These are phyloP conservation scores for Neospermospora avenae DNA, from an alignment of 2,329 filamentous ascomycete genomes.

Conservation along the genomic window DNA sequence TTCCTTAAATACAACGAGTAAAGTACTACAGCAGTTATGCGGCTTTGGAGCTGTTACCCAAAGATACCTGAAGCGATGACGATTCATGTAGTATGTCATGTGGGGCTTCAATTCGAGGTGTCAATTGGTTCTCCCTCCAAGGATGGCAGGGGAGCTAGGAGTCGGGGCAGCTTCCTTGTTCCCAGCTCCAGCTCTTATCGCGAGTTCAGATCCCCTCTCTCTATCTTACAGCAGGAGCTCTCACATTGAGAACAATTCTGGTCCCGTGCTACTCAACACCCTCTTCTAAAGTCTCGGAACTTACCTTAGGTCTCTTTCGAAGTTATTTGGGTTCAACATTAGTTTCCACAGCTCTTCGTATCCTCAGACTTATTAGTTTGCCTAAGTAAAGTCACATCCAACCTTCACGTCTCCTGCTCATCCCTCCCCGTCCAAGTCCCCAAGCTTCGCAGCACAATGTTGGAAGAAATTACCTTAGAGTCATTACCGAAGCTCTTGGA, in stretches of 20 bases:
- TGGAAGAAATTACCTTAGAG: slow-evolving; percentile 53
- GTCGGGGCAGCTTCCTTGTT: not conserved
- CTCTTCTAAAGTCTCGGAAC: not conserved
- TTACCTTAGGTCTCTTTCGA: too few relatives aligned
- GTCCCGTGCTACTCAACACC: not conserved
- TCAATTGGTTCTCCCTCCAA: not conserved
- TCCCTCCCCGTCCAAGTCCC: not conserved
- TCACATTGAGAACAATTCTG: not conserved
- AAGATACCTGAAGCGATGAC: slow-evolving; percentile 7
- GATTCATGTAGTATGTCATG: slow-evolving; percentile 5
- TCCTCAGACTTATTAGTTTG: not conserved
- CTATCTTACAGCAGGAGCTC: not conserved
- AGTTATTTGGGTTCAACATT: too few relatives aligned
- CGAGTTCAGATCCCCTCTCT: not conserved
- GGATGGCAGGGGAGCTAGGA: slow-evolving; percentile 1
- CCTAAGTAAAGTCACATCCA: too few relatives aligned
- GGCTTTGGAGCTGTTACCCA: not conserved
- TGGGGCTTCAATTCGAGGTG: slow-evolving; percentile 1
- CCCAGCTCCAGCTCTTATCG: slow-evolving; percentile 13
- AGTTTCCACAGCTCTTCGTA: too few relatives aligned
- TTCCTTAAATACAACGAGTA: too few relatives aligned
- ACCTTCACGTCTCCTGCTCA: not conserved
- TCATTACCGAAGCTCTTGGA: slow-evolving; percentile 64
- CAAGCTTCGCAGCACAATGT: slow-evolving; percentile 19
- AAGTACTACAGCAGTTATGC: too few relatives aligned